Evolutionary conservation across 1,284 basidiomycete genomes (phyloP).

Genomic region (Ganoderma lucidum): DNA sequence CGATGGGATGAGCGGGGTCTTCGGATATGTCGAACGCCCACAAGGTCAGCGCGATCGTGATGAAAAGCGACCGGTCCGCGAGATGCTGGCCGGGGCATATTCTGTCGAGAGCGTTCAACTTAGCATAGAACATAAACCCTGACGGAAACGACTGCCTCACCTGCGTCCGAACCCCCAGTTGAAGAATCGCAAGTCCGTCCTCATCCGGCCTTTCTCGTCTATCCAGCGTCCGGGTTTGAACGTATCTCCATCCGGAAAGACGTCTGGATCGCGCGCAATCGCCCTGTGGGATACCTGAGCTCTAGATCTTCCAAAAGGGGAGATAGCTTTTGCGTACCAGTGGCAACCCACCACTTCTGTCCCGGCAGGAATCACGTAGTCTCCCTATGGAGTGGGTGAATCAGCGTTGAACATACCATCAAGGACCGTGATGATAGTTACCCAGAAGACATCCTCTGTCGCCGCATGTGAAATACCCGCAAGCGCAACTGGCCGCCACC

Average conservation of each 20-base stretch:
- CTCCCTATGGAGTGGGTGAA: constrained; percentile 44
- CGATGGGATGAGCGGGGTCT: constrained; percentile 59
- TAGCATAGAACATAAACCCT: background rate
- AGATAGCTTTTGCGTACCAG: constrained; percentile 49
- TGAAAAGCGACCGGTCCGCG: constrained; percentile 62
- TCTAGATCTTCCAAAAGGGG: too few relatives aligned
- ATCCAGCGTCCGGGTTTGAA: constrained; percentile 70
- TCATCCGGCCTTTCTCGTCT: constrained; percentile 53
- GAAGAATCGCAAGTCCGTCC: constrained; percentile 57
- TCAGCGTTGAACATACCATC: background rate
- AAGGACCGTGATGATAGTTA: constrained; percentile 34
- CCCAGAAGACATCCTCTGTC: constrained; percentile 68
- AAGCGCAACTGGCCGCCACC: constrained; percentile 70
- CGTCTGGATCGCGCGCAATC: constrained; percentile 60
- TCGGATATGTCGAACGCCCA: constrained; percentile 64
- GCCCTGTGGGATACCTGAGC: constrained; percentile 44
- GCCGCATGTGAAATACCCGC: constrained; percentile 63
- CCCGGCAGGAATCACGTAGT: constrained; percentile 65
- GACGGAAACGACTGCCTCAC: constrained; percentile 38
- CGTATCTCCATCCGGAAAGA: constrained; percentile 64
- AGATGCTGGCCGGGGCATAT: constrained; percentile 70
- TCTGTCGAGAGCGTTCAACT: constrained; percentile 35
- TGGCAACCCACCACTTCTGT: constrained; percentile 65
- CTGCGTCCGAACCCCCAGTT: constrained; percentile 69
- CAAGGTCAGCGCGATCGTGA: constrained; percentile 64